Percentiles rank a stretch among this genome's conserved stretches.
phyloP scores from a whole-genome alignment of 306 rosid genomes.

The Prosopis cineraria region DNA sequence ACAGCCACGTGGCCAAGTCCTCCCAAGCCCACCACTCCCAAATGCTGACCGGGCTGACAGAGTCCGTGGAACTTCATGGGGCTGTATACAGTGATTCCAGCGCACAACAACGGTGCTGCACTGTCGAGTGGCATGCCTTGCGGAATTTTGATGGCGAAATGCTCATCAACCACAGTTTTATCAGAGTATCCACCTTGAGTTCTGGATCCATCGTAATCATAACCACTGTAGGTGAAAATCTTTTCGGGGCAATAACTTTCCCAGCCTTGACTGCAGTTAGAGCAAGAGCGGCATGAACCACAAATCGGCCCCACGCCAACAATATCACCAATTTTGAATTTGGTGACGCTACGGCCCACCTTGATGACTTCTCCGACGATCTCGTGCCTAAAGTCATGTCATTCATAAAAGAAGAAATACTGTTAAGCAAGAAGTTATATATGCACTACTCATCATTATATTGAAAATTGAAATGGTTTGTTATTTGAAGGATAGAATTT shows the following conservation, averaged over 20 bases:
- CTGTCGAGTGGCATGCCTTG: constrained; percentile 29
- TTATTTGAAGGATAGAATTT: background rate
- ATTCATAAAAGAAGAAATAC: background rate
- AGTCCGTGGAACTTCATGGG: constrained; percentile 38
- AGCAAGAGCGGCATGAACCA: constrained; percentile 33
- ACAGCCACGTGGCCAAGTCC: background rate
- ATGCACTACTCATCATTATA: no score
- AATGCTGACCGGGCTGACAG: constrained; percentile 33
- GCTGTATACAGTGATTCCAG: constrained; percentile 39
- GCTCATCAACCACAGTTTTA: constrained; percentile 33
- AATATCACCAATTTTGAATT: constrained; percentile 39
- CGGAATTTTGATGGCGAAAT: constrained; percentile 28
- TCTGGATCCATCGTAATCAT: constrained; percentile 30
- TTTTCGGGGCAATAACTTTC: constrained; percentile 29
- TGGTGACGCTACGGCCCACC: constrained; percentile 36
- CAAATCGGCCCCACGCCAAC: constrained; percentile 39
- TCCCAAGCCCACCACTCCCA: constrained; percentile 26
- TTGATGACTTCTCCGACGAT: constrained; percentile 34
- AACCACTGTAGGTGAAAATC: constrained; percentile 17
- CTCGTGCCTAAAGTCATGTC: constrained; percentile 31
- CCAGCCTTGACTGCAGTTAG: constrained; percentile 4
- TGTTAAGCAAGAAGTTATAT: no score
- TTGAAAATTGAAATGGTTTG: background rate
- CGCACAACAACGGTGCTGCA: constrained; percentile 41
- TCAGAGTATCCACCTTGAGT: constrained; percentile 42